Base-by-base conservation (phyloP, 208 protist genomes). In the Acanthamoeba triangularis region DNA sequence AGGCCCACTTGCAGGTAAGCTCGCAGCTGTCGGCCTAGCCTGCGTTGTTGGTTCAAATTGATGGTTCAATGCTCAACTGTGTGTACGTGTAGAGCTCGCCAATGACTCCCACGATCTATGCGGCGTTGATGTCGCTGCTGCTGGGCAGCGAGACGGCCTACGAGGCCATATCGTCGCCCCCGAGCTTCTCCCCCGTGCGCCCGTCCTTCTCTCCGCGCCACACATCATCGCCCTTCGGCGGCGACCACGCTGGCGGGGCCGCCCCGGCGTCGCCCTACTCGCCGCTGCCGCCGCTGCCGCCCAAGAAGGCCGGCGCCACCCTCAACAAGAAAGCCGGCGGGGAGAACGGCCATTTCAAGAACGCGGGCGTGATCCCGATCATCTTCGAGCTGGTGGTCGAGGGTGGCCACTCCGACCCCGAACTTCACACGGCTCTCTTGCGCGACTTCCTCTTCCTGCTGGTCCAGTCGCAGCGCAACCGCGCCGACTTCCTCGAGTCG, bases 331-430 rank as follows among this genome's bases (percentile, higher is more conserved):
- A 11, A 91, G 54, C 5, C 14, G 16, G 37, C 37, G 74, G 30
- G 35, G 37, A 59, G 61, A 30, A 25, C 23, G 65, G 13, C 18
- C 87, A 35, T 14, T 61, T 93, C 37, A 93, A 76, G 65, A 93
- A 93, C 87, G 35, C 56, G 35, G 87, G 87, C 44, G 41, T 93
- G 8, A 78, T 93, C 41, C 87, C 87, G 6, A 44, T 93, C 7
- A 93, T 93, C 87, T 93, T 93, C 59, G 87, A 93, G 87, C 87
- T 93, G 35, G 87, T 93, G 35, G 56, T 69, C 44, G 63, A 93
- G 87, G 87, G 65, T 44, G 52, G 80, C 47, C 56, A 93, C 33
- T 76, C 59, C 14, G 65, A 76, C 61, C 13, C 87, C 3, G 65
- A 93, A 7, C 65, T 93, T 6, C 59, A 93, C 61, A 33, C 65